Base-by-base conservation (phyloP, 2,329 filamentous ascomycete genomes). In the Fusarium stilboides region DNA sequence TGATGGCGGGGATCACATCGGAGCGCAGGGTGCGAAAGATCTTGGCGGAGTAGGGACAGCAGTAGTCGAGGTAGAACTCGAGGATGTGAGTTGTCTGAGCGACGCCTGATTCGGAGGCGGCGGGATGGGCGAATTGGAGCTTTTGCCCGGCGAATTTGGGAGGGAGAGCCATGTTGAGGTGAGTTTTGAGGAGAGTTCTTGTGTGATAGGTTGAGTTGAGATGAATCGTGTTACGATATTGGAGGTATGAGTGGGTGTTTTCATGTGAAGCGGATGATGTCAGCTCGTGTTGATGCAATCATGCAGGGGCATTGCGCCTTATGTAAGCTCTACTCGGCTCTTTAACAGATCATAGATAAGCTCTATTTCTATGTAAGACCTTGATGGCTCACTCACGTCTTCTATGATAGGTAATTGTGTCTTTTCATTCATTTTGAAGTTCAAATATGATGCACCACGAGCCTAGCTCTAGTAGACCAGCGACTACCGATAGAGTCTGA, bases 1-100 rank as follows among this genome's bases (percentile, higher is more conserved):
- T 84, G 72, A 97, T 85, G 47, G 88, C 78, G 1, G 92, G 91
- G 62, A 88, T 83, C 61, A 97, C 87, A 31, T 84, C 80, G 59
- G 80, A 83, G 80, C 91, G 90, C 73, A 98, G 81, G 3, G 92
- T 95, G 68, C 90, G 88, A 87, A 96, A 98, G 74, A 94, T 81
- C 77, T 85, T 84, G 65, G 85, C 85, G n/a, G 84, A 87, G 79
- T 83, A 89, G 40, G 94, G 94, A 79, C 94, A 98, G 76, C 94
- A 92, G 83, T 97, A 98, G 85, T 98, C 94, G 72, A 97, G 89
- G 80, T 92, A 91, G 52, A 91, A 67, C 77, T 91, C 89, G 50
- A 91, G 78, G 0, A 88, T 90, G 81, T 91, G 88, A 17, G 84
- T 78, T 8, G 85, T 80, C 39, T 82, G 80, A 9, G 82, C 77